Conservation (phyloP, 495 filamentous ascomycete species). For the Hyaloscypha bicolor region DNA sequence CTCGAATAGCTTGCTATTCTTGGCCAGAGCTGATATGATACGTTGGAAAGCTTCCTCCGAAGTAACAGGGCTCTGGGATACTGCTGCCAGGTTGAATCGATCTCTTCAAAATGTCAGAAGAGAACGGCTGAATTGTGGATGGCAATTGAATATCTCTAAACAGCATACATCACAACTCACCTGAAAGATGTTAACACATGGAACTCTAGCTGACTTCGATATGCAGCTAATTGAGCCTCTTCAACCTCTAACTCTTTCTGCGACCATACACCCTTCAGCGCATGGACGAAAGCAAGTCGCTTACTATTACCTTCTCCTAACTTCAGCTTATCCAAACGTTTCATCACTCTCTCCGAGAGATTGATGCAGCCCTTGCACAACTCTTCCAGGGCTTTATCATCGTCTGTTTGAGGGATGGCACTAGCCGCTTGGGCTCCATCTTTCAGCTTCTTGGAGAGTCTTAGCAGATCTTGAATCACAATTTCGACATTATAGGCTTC, state of each 20-base stretch:
- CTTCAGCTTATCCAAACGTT: neutral
- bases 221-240: neutral
- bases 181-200: neutral
- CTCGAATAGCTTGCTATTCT: too few relatives aligned
- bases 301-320: neutral
- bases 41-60: too few relatives aligned
- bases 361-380: neutral
- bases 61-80: too few relatives aligned
- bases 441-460: neutral
- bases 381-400: too few relatives aligned
- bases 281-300: neutral
- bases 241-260: neutral
- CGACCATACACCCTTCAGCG: neutral
- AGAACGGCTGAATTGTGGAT: too few relatives aligned
- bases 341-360: neutral
- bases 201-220: neutral
- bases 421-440: too few relatives aligned
- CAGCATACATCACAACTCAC: neutral
- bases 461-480: neutral
- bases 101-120: too few relatives aligned
- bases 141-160: too few relatives aligned
- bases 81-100: too few relatives aligned
- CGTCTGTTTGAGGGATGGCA: too few relatives aligned
- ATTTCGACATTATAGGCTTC: neutral
- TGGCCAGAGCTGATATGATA: too few relatives aligned